phyloP scores from a whole-genome alignment of 202 grass and related monocot genomes.

The Zoysia matrella region DNA sequence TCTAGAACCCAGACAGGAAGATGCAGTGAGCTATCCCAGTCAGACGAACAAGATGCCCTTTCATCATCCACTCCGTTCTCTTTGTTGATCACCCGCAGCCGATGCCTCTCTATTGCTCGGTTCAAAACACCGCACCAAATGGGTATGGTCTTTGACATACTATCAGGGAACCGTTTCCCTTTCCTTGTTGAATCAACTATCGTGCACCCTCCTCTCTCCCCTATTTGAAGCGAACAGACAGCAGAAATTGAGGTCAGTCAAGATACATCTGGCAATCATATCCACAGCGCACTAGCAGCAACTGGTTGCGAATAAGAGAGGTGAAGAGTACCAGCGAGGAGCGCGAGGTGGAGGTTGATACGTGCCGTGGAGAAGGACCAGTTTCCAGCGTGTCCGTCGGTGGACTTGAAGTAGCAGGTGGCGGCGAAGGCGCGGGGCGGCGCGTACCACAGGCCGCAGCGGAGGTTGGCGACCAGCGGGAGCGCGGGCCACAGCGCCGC shows the following conservation, averaged over 20 bases:
- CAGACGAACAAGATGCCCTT: conserved; percentile 19
- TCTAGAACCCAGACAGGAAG: conserved; percentile 81
- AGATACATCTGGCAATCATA: not conserved
- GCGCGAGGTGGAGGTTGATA: conserved; percentile 86
- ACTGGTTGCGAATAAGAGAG: not conserved
- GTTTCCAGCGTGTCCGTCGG: conserved; percentile 88
- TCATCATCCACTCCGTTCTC: conserved; percentile 20
- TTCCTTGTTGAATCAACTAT: conserved; percentile 91
- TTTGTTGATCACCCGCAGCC: conserved; percentile 17
- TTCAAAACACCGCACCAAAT: conserved; percentile 89
- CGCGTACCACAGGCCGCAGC: conserved; percentile 92
- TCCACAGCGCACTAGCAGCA: not conserved
- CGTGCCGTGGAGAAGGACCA: conserved; percentile 85
- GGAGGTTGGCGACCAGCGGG: conserved; percentile 83
- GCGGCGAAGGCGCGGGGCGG: conserved; percentile 50
- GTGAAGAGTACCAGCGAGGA: conserved; percentile 61
- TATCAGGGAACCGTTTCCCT: conserved; percentile 92
- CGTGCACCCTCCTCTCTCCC: conserved; percentile 87
- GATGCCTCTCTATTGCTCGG: conserved; percentile 72
- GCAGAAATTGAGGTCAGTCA: not conserved
- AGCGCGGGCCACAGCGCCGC: conserved; percentile 79
- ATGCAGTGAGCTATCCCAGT: conserved; percentile 81
- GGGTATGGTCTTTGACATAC: conserved; percentile 96
- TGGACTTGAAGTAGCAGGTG: conserved; percentile 95
- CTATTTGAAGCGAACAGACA: conserved; percentile 48